phyloP scores from a whole-genome alignment of 192 early-diverging fungal genomes.

The Oehlia diaphana region DNA sequence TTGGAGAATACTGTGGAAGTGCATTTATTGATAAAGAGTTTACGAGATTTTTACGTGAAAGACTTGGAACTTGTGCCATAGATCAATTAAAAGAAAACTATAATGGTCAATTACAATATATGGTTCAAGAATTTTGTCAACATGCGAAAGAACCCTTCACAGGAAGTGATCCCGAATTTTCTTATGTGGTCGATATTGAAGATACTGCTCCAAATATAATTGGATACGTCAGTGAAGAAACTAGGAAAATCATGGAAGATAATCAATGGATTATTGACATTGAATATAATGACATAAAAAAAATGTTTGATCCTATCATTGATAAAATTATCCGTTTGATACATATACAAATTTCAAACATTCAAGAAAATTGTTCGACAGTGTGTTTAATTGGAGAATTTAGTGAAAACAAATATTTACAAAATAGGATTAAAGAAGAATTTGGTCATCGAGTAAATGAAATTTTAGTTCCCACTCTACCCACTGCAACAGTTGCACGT shows the following conservation, averaged over 20 bases:
- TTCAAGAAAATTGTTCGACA: conserved; percentile 21
- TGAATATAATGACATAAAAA: conserved; percentile 41
- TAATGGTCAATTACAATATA: background rate
- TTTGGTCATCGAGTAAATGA: conserved; percentile 32
- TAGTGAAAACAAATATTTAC: conserved; percentile 37
- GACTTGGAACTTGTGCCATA: conserved; percentile 41
- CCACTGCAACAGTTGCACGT: conserved; percentile 30
- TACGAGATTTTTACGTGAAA: conserved; percentile 44
- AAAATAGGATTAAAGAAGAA: conserved; percentile 36
- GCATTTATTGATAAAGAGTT: conserved; percentile 43
- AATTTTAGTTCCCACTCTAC: conserved; percentile 35
- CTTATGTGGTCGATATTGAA: background rate
- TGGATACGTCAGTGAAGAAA: background rate
- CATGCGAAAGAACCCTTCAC: background rate
- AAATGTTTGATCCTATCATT: conserved; percentile 37
- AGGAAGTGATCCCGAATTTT: background rate
- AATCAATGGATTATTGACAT: conserved; percentile 46
- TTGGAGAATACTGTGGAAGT: conserved; percentile 40
- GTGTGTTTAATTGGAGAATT: conserved; percentile 44
- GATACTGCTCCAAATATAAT: background rate
- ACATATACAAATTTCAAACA: conserved; percentile 35
- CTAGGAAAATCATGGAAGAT: conserved; percentile 40
- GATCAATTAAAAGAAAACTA: conserved; percentile 35
- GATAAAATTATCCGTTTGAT: conserved; percentile 37
- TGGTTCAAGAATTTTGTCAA: background rate